Evolutionary conservation across 129 eudicot genomes (phyloP), one percentile per base, ranked within the genome.

Genomic region (Solidago caesia): DNA sequence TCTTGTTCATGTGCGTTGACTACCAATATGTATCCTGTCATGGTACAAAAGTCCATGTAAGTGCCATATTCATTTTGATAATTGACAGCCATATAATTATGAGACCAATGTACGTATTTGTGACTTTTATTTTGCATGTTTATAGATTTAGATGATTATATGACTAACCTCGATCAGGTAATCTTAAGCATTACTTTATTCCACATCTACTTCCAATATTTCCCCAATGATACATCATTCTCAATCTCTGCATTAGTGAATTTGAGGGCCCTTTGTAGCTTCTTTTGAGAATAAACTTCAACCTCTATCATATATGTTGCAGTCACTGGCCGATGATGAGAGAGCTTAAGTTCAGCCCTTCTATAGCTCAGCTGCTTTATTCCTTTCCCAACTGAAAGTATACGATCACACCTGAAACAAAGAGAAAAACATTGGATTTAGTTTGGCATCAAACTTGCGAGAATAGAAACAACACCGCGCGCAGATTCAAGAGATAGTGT

Each of bases 291-390:
- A 82, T 88, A 94, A 59, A 80, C 97, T 83, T 94, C 99, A 51
- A 94, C 91, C 71, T 94, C 96, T 49, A 91, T 86, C 86, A 82
- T 81, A 79, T 85, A 90, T 13, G 81, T 39, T 13, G 99, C 96
- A 72, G 87, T 81, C 57, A 94, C 94, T 2, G 99, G 99, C 52
- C 99, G 87, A 76, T 94, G 99, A 74, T 94, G 96, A 4, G 99
- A 94, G 47, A 88, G 76, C 82, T 8, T 80, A 14, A 80, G 72
- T 68, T 94, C 99, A 4, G 88, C 71, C 82, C 99, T 88, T 80
- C 82, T 66, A 45, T 94, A 94, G 71, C 78, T 79, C 63, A 88
- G 16, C 69, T 85, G 86, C 82, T 79, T 88, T 42, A 94, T 83
- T 72, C 97, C 99, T 61, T 86, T 88, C 71, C 99, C 99, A 56